Evolutionary conservation across 2,329 filamentous ascomycete genomes (phyloP), one percentile per base, ranked within the genome.

Genomic region (Daldinia eschscholtzii): DNA sequence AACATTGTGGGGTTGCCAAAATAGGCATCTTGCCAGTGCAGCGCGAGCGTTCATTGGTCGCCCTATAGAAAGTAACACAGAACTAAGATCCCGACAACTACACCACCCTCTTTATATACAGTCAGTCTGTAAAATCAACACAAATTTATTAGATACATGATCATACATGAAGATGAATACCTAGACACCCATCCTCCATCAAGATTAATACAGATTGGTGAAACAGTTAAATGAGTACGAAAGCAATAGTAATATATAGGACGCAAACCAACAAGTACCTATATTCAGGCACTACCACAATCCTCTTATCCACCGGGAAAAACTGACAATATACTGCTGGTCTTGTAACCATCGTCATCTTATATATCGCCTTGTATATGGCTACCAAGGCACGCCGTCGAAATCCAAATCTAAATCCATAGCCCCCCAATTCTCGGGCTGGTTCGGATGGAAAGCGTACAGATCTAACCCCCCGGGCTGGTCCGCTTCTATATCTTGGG

Each of bases 21-120:
- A 59, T 41, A 50, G 57, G 62, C n/a, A 65, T 41, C 13, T 33
- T 33, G 50, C 62, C 55, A 56, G 30, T 23, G 30, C 28, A 30
- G 20, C 4, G 48, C 33, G 6, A 42, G 35, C 57, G 48, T 60
- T 42, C 28, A 65, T 60, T 65, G 62, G 62, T 13, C 33, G 46
- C 13, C 13, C 7, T 41, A 50, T 20, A 39, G 20, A 12, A 28
- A 12, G 37, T 41, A 41, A 2, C 35, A 42, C 18, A n/a, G 18
- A 13, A 26, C 13, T 9, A 26, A 50, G 5, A 35, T 10, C 10
- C 33, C 33, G 2, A 35, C 5, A 35, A 35, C 10, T 35, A 10
- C 9, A 35, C 9, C 7, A 7, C 7, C 35, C 10, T 39, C 13
- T 39, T 39, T 13, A 37, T 12, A 37, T 37, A 10, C 9, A 33